These are phyloP conservation scores for Cryptosporidium muris DNA, from an alignment of 169 alveolate species.

Conservation along the genomic window DNA sequence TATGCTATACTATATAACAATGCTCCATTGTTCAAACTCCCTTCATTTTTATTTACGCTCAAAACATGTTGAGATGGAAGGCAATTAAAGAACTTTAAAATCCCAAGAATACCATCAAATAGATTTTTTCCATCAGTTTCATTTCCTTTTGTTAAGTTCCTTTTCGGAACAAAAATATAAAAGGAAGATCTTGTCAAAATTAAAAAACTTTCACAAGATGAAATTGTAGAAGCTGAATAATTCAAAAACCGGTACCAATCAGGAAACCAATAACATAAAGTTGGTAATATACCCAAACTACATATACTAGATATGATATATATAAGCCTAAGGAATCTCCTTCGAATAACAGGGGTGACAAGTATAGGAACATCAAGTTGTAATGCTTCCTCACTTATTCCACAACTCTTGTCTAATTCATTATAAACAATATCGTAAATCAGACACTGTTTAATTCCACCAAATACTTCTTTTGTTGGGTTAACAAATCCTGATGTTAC, in stretches of 20 bases:
- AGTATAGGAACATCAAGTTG: constrained; percentile 32
- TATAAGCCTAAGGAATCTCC: constrained; percentile 10
- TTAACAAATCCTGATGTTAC: not conserved
- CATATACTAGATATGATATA: constrained; percentile 10
- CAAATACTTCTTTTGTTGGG: constrained; percentile 40
- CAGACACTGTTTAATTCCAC: constrained; percentile 46
- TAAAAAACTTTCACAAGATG: constrained; percentile 39
- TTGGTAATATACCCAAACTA: constrained; percentile 39
- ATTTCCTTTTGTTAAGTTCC: not conserved
- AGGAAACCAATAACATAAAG: constrained; percentile 62
- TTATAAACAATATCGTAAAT: constrained; percentile 1
- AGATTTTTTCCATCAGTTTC: too few relatives aligned
- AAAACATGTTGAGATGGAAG: constrained; percentile 34
- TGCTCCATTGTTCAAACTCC: not conserved
- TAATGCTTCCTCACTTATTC: constrained; percentile 6
- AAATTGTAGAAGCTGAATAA: constrained; percentile 47
- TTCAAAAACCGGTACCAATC: constrained; percentile 32
- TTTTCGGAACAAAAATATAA: constrained; percentile 26
- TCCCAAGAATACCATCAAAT: too few relatives aligned
- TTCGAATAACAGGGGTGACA: constrained; percentile 24
- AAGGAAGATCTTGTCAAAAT: constrained; percentile 34
- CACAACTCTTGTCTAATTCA: not conserved
- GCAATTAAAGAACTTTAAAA: constrained; percentile 5
- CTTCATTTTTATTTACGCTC: not conserved
- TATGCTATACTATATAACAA: not conserved